Conservation (phyloP, 495 filamentous ascomycete species). For the Acidomyces sp. region DNA sequence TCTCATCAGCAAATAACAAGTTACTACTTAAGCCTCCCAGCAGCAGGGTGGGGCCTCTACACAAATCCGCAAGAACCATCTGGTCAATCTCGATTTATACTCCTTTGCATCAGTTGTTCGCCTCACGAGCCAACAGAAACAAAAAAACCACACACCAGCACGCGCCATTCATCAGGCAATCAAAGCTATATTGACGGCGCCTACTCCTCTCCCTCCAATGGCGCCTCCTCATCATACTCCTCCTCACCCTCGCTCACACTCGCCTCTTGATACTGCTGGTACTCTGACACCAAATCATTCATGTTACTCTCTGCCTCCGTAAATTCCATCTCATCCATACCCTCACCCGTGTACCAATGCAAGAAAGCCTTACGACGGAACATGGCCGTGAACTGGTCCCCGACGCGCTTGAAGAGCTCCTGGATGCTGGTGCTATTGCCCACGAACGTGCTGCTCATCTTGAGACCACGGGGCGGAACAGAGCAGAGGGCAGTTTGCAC, state of each 20-base stretch:
- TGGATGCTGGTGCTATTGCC: constrained; percentile 99
- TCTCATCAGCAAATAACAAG: too few relatives aligned
- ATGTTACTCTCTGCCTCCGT: constrained; percentile 99
- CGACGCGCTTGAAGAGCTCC: constrained; percentile 99
- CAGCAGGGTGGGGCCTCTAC: too few relatives aligned
- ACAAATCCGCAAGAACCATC: too few relatives aligned
- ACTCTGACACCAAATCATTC: constrained; percentile 99
- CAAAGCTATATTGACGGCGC: neutral
- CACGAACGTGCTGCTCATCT: constrained; percentile 99
- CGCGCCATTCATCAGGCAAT: too few relatives aligned
- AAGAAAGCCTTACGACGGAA: constrained; percentile 99
- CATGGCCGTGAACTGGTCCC: constrained; percentile 99
- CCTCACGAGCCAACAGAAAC: too few relatives aligned
- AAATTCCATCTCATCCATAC: constrained; percentile 99
- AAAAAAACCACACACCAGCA: too few relatives aligned
- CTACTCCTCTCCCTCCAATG: constrained; percentile 38
- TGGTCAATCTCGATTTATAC: too few relatives aligned
- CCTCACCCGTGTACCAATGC: constrained; percentile 99
- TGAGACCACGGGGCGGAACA: constrained; percentile 91
- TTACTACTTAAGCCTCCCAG: too few relatives aligned
- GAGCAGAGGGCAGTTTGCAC: constrained; percentile 99
- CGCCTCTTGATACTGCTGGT: constrained; percentile 99
- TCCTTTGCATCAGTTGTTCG: too few relatives aligned
- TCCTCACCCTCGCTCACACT: constrained; percentile 66
- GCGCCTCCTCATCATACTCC: constrained; percentile 47